phyloP scores from a whole-genome alignment of 1,139 yeast species.

The Saccharomyces pastorianus region DNA sequence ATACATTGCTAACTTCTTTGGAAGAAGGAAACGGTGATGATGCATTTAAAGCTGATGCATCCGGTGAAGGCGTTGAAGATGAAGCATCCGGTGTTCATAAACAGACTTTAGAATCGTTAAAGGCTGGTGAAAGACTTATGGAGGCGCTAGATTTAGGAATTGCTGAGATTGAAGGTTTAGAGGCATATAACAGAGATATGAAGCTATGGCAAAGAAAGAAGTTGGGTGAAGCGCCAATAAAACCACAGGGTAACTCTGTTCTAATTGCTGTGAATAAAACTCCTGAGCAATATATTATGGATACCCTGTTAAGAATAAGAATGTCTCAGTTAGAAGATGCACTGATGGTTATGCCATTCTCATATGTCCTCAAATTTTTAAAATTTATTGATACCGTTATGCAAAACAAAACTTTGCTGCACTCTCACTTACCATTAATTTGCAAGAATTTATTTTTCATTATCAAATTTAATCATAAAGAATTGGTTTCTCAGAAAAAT shows the following conservation, averaged over 20 bases:
- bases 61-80: slow-evolving; percentile 40
- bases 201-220: slow-evolving; percentile 36
- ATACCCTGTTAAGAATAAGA: slow-evolving; percentile 57
- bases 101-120: slow-evolving; percentile 84
- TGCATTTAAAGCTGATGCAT: slow-evolving; percentile 32
- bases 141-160: slow-evolving; percentile 85
- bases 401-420: slow-evolving; percentile 37
- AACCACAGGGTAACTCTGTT: slow-evolving; percentile 62
- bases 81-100: slow-evolving; percentile 62
- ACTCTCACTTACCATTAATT: slow-evolving; percentile 50
- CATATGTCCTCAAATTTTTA: slow-evolving; percentile 64
- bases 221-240: slow-evolving; percentile 41
- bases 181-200: slow-evolving; percentile 38
- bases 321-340: slow-evolving; percentile 91
- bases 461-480: slow-evolving; percentile 66
- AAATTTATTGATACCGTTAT: slow-evolving; percentile 75
- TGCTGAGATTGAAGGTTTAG: slow-evolving; percentile 57
- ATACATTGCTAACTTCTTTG: slow-evolving; percentile 58
- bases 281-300: slow-evolving; percentile 75
- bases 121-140: slow-evolving; percentile 88
- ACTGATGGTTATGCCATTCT: slow-evolving; percentile 79
- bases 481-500: slow-evolving; percentile 59
- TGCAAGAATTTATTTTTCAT: slow-evolving; percentile 70
- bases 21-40: slow-evolving; percentile 52
- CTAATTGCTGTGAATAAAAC: slow-evolving; percentile 59